Evolutionary conservation across 352 stramenopile species (phyloP), one percentile per base, ranked within the genome.

Genomic region (Phytophthora foliorum): DNA sequence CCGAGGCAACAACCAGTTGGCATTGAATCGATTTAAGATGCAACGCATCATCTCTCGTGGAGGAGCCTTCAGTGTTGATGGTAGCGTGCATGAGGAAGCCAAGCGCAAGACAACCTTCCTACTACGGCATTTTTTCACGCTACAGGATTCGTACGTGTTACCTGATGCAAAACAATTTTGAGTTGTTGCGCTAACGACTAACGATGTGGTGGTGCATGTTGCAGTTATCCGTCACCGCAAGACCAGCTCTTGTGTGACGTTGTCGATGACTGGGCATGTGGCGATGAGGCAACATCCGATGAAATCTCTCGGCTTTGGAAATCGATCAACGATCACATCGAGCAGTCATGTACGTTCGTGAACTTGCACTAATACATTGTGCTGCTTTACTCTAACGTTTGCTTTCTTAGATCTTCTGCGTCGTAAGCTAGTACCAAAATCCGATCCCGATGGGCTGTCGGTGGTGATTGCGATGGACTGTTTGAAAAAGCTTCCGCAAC

Each of bases 401-500:
- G 22, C 34, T 38, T 19, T 22, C 42, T 27, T 60, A 93, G 86
- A 94, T 74, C 61, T 93, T 0, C 69, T 94, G 4, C 79, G 80
- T 16, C 72, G 78, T 27, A 84, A 82, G 25, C 73, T 92, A 2
- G 70, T 90, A 11, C 22, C 72, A 8, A 74, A 58, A 4, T 49
- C 67, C 14, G 67, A 91, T 32, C 82, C 84, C 0, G 72, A 94
- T 46, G 27, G 69, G 6, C 2, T 89, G 2, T 91, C 86, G 0
- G 68, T 88, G n/a, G 55, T 74, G 3, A 90, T 94, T 41, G 86
- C 86, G 3, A 70, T 94, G 53, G 84, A 94, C 46, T 94, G 86
- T 56, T 59, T 94, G 17, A 82, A 80, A 42, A 86, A 90, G 19
- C 68, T 94, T 29, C 66, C 84, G 0, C 27, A 69, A 1, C 73